phyloP scores from a whole-genome alignment of 192 early-diverging fungal genomes.

The Chytriomyces sp. region DNA sequence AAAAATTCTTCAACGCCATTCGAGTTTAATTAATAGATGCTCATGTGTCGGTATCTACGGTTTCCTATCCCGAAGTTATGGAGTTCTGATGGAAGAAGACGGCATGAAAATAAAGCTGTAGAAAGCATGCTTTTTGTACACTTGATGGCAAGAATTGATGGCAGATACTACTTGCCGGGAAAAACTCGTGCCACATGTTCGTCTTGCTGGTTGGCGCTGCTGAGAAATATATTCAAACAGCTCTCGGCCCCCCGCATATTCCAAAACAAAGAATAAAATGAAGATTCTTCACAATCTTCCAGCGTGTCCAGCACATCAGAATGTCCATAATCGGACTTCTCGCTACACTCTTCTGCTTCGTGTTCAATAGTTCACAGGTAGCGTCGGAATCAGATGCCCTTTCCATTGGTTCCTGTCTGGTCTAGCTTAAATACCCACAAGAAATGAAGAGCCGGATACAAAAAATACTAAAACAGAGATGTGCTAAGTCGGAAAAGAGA shows the following conservation, averaged over 20 bases:
- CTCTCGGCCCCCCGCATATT: slow-evolving; percentile 62
- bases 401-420: slow-evolving; percentile 58
- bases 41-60: slow-evolving; percentile 44
- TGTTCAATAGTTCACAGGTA: slow-evolving; percentile 59
- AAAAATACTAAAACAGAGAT: no score
- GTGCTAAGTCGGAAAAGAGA: slow-evolving; percentile 53
- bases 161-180: slow-evolving; percentile 63
- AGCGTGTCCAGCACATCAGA: slow-evolving; percentile 67
- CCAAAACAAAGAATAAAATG: slow-evolving; percentile 61
- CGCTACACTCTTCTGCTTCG: slow-evolving; percentile 62
- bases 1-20: slow-evolving; percentile 41
- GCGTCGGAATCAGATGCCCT: slow-evolving; percentile 61
- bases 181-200: slow-evolving; percentile 52
- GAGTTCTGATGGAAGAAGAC: slow-evolving; percentile 43
- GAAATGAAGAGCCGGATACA: no score
- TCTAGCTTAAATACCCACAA: slow-evolving; percentile 67
- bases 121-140: slow-evolving; percentile 28
- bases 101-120: not conserved
- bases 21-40: not conserved
- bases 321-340: slow-evolving; percentile 65
- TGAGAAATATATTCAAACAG: slow-evolving; percentile 63
- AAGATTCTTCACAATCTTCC: slow-evolving; percentile 48
- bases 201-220: slow-evolving; percentile 65
- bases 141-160: slow-evolving; percentile 58
- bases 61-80: slow-evolving; percentile 60